These are phyloP conservation scores for Aristolochia californica DNA, from an alignment of 164 flowering plant species.

Conservation along the genomic window DNA sequence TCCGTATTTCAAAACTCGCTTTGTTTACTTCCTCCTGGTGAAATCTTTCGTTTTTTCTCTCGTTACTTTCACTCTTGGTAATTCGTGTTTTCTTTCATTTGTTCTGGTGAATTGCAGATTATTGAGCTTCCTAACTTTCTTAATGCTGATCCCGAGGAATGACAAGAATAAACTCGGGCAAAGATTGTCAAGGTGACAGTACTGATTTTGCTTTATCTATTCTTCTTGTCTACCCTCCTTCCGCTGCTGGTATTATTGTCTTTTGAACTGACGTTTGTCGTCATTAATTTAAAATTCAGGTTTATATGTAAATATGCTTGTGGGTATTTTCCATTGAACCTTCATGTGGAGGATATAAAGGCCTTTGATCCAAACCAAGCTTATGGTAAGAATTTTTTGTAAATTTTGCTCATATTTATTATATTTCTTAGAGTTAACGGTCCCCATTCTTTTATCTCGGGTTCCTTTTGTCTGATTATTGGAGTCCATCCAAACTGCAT, in stretches of 20 bases:
- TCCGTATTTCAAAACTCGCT: slow-evolving; percentile 13
- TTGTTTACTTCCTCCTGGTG: neutral
- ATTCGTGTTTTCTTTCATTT: neutral
- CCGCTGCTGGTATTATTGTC: neutral
- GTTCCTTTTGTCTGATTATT: neutral
- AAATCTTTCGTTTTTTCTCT: neutral
- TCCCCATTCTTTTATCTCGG: neutral
- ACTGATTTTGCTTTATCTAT: neutral
- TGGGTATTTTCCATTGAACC: slow-evolving; percentile 64
- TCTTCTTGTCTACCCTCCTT: neutral
- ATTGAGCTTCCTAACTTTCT: slow-evolving; percentile 40
- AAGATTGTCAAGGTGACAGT: slow-evolving; percentile 39
- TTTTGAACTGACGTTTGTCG: neutral
- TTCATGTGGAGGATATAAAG: slow-evolving; percentile 61
- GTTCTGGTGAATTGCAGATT: slow-evolving; percentile 36
- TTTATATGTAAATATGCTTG: slow-evolving; percentile 66
- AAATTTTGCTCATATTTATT: neutral
- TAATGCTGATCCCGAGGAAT: slow-evolving; percentile 55
- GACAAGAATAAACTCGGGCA: slow-evolving; percentile 44
- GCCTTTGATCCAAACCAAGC: slow-evolving; percentile 67
- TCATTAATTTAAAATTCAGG: slow-evolving; percentile 25
- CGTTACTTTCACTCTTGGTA: neutral
- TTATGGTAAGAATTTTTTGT: slow-evolving; percentile 34
- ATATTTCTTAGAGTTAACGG: neutral
- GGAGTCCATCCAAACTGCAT: too few relatives aligned